Conservation (phyloP, 192 early-diverging fungal species). For the Coemansia sp. region DNA sequence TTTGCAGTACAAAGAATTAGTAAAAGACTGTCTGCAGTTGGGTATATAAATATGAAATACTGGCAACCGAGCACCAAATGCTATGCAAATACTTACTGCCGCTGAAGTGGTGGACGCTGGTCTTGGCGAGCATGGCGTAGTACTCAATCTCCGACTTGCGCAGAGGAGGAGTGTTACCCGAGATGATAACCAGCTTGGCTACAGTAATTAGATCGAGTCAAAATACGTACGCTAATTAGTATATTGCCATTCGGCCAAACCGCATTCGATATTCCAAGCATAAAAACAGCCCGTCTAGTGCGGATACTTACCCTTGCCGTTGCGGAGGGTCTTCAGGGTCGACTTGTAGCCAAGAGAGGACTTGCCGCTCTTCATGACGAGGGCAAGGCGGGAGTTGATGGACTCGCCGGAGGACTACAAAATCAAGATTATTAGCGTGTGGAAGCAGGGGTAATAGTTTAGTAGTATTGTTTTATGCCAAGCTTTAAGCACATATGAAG, state of each 20-base stretch:
- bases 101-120: conserved; percentile 98
- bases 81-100: conserved; percentile 71
- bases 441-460: neutral
- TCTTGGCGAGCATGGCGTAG: conserved; percentile 99
- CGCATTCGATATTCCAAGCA: too few species aligned
- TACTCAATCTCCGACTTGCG: conserved; percentile 99
- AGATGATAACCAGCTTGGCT: conserved; percentile 98
- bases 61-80: neutral
- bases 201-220: neutral
- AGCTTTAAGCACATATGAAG: too few species aligned
- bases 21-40: too few species aligned
- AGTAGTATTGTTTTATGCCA: too few species aligned
- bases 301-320: conserved; percentile 69
- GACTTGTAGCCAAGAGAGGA: conserved; percentile 98
- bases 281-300: conserved; percentile 7
- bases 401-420: conserved; percentile 86
- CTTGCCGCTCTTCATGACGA: conserved; percentile 99
- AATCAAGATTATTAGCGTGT: conserved; percentile 1
- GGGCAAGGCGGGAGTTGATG: conserved; percentile 97
- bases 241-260: too few species aligned
- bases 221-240: conserved; percentile 14
- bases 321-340: conserved; percentile 95
- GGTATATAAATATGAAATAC: too few species aligned
- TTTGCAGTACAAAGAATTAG: too few species aligned
- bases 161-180: conserved; percentile 99